Evolutionary conservation across 257 asterid species (phyloP), one percentile per base, ranked within the genome.

Genomic region (Jasminum sambac): DNA sequence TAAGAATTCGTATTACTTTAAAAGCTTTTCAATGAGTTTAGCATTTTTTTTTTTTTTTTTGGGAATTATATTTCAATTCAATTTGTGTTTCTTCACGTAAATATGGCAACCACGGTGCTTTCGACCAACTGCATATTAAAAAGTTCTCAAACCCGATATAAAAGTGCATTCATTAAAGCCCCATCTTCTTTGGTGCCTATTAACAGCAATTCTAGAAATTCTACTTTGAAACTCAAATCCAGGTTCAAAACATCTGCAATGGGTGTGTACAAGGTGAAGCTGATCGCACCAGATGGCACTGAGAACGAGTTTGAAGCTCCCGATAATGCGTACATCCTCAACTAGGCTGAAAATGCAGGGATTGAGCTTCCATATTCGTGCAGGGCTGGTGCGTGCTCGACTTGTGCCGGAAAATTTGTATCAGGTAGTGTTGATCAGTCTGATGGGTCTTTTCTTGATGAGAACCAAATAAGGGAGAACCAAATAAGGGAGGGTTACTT

Each of bases 371-470:
- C 98, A 0, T 91, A 89, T 80, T 91, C 97, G 0, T 91, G 97
- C 79, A 86, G 96, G 80, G 96, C 98, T 0, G 98, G 98, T 1
- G 95, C 98, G 0, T 91, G 98, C 88, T 91, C 96, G 70, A 87
- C 98, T 11, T 91, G 98, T 43, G 96, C 96, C 2, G 98, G 98
- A 74, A 84, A 88, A 74, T 17, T 86, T 17, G 77, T 63, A 24
- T 62, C 79, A 0, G 98, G 98, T 11, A 0, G 75, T 3, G 95
- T 90, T 2, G 96, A 88, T 79, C 96, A 85, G 58, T 88, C 91
- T 1, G 92, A 90, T 60, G 96, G 95, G 52, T 87, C 96, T 21
- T 92, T 89, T 66, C 94, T 89, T 11, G 89, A 82, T 16, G 95
- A 90, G 2, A 72, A 69, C 14, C 98, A 88, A 44, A 72, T 85